Conservation (phyloP, 2,329 filamentous ascomycete genomes). For the Myotisia sp. region DNA sequence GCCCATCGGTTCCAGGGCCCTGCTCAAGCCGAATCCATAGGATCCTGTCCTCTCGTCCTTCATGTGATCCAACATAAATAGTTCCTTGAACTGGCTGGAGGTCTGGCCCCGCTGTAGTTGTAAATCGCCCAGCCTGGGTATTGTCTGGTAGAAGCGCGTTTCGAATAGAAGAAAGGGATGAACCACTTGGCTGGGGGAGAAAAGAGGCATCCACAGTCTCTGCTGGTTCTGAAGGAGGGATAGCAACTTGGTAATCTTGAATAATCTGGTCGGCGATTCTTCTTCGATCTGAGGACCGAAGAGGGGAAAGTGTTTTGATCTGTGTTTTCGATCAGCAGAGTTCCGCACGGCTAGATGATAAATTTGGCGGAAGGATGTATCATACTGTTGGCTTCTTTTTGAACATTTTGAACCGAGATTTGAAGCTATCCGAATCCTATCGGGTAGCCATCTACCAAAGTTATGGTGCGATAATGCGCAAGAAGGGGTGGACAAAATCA, state of each 20-base stretch:
- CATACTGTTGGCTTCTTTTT: conserved; percentile 48
- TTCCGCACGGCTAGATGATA: conserved; percentile 4
- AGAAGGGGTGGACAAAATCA: no score
- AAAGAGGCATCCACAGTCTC: conserved; percentile 21
- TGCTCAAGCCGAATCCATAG: conserved; percentile 52
- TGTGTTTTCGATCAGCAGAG: conserved; percentile 19
- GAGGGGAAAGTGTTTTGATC: conserved; percentile 52
- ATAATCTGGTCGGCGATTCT: conserved; percentile 56
- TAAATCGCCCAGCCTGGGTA: conserved; percentile 48
- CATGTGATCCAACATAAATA: conserved; percentile 48
- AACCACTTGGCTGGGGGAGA: conserved; percentile 28
- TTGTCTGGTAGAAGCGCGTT: conserved; percentile 51
- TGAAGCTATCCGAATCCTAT: no score
- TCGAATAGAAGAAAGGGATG: conserved; percentile 37
- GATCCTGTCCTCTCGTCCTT: conserved; percentile 43
- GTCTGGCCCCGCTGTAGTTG: conserved; percentile 49
- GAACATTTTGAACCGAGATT: conserved; percentile 45
- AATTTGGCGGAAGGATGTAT: conserved; percentile 7
- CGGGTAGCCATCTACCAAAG: no score
- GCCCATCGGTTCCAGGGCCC: conserved; percentile 28
- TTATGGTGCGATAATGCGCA: no score
- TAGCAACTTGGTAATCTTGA: conserved; percentile 41
- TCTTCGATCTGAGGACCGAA: conserved; percentile 53
- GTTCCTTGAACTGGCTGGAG: conserved; percentile 48
- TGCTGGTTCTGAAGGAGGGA: conserved; percentile 26